Conservation (phyloP, 2,329 filamentous ascomycete species). For the Chaetomium sp. region DNA sequence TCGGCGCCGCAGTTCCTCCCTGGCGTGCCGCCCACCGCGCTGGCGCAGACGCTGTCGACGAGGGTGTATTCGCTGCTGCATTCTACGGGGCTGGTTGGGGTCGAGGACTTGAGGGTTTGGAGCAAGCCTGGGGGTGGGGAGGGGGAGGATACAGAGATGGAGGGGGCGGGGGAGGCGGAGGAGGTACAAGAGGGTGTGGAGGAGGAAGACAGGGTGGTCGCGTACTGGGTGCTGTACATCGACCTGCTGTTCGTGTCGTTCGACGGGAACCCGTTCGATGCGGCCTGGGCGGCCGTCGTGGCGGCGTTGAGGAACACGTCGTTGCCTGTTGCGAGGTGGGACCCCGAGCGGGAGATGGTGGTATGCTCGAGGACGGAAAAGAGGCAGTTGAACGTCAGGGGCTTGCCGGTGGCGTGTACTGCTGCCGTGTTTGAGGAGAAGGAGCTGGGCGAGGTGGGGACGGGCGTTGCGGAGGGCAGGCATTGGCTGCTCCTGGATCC, state of each 20-base stretch:
- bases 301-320: constrained; percentile 78
- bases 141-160: constrained; percentile 33
- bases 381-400: constrained; percentile 59
- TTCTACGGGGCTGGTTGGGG: constrained; percentile 65
- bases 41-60: constrained; percentile 84
- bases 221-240: constrained; percentile 94
- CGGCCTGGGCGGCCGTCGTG: constrained; percentile 81
- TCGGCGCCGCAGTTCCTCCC: constrained; percentile 85
- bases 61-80: constrained; percentile 77
- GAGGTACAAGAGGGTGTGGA: constrained; percentile 38
- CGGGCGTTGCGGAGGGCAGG: constrained; percentile 41
- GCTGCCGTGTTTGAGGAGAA: constrained; percentile 75
- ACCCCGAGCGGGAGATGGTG: constrained; percentile 76
- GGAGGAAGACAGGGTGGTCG: constrained; percentile 60
- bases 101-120: constrained; percentile 72
- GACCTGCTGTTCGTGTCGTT: constrained; percentile 93
- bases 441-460: constrained; percentile 49
- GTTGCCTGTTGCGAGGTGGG: constrained; percentile 80
- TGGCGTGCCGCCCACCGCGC: constrained; percentile 74
- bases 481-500: constrained; percentile 85
- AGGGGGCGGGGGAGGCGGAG: constrained; percentile 28
- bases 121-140: constrained; percentile 51
- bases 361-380: constrained; percentile 68
- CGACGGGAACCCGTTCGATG: constrained; percentile 89
- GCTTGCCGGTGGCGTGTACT: constrained; percentile 74